Conservation (phyloP, 2,329 filamentous ascomycete species). For the Geosmithia morbida region DNA sequence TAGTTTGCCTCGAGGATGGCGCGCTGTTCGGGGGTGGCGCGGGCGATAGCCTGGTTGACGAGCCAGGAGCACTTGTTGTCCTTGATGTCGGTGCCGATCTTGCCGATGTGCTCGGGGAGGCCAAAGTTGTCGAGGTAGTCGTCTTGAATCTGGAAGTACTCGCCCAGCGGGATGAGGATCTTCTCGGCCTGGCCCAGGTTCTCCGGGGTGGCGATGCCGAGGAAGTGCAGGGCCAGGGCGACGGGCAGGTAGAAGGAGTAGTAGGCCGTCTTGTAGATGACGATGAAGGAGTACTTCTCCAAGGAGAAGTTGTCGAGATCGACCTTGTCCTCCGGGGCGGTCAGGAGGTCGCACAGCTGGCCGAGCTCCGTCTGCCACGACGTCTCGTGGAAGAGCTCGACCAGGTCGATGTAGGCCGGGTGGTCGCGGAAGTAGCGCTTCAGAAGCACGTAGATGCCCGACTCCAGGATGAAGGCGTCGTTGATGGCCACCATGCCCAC, state of each 20-base stretch:
- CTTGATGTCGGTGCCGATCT: conserved; percentile 97
- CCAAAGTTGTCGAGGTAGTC: conserved; percentile 99
- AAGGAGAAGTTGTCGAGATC: conserved; percentile 81
- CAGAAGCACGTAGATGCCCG: conserved; percentile 76
- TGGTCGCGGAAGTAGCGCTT: conserved; percentile 89
- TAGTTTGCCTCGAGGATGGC: conserved; percentile 85
- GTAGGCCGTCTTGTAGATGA: conserved; percentile 98
- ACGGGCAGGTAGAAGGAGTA: conserved; percentile 99
- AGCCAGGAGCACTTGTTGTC: conserved; percentile 99
- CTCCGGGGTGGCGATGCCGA: conserved; percentile 69
- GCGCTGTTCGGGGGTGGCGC: conserved; percentile 72
- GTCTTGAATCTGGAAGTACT: conserved; percentile 99
- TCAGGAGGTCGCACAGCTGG: conserved; percentile 88
- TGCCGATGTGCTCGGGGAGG: conserved; percentile 82
- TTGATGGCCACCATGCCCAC: conserved; percentile 98
- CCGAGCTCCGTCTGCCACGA: conserved; percentile 91
- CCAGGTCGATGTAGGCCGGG: conserved; percentile 73
- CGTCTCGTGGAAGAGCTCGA: conserved; percentile 94
- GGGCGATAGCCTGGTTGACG: conserved; percentile 80
- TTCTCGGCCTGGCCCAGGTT: conserved; percentile 83
- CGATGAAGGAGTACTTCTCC: conserved; percentile 94
- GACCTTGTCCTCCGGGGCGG: conserved; percentile 68
- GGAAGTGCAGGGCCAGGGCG: conserved; percentile 74
- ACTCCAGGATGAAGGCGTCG: conserved; percentile 92
- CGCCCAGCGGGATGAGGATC: conserved; percentile 91